Percentiles rank a stretch among this genome's conserved stretches.
Evolutionary conservation across 1,284 basidiomycete species (phyloP).

Genomic region (Cystobasidium slooffiae): DNA sequence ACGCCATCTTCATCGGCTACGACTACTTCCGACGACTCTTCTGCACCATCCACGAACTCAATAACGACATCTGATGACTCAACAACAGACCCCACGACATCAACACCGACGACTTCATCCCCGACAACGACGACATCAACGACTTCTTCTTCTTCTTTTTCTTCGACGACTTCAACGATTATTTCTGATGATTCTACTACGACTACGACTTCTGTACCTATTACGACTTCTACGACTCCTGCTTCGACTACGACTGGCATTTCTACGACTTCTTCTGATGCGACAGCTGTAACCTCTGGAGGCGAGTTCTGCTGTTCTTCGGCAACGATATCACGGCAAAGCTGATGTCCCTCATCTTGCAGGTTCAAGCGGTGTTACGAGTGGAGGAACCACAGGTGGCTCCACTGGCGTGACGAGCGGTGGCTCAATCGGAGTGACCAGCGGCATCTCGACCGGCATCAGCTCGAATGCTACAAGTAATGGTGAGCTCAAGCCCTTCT

Average conservation of each 20-base stretch:
- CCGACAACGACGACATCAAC: constrained; percentile 30
- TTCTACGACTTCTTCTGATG: constrained; percentile 24
- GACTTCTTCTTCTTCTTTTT: constrained; percentile 22
- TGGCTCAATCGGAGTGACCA: not conserved
- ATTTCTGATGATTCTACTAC: constrained; percentile 8
- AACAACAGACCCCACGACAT: not conserved
- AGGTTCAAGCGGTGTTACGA: not conserved
- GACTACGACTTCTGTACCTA: constrained; percentile 25
- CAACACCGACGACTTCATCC: constrained; percentile 4
- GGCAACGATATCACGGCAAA: not conserved
- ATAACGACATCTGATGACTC: not conserved
- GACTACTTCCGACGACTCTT: not conserved
- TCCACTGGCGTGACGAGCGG: not conserved
- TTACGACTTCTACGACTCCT: constrained; percentile 28
- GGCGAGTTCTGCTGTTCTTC: not conserved
- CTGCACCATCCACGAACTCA: constrained; percentile 4
- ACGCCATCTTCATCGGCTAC: constrained; percentile 12
- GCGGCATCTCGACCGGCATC: not conserved
- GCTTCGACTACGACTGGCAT: not conserved
- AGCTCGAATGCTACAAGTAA: not conserved
- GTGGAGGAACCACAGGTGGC: not conserved
- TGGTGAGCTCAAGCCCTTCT: not conserved
- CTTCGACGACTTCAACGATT: constrained; percentile 29
- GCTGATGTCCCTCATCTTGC: not conserved
- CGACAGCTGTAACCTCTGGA: constrained; percentile 14